phyloP scores from a whole-genome alignment of 2,329 filamentous ascomycete species.

The Amauroascus niger region DNA sequence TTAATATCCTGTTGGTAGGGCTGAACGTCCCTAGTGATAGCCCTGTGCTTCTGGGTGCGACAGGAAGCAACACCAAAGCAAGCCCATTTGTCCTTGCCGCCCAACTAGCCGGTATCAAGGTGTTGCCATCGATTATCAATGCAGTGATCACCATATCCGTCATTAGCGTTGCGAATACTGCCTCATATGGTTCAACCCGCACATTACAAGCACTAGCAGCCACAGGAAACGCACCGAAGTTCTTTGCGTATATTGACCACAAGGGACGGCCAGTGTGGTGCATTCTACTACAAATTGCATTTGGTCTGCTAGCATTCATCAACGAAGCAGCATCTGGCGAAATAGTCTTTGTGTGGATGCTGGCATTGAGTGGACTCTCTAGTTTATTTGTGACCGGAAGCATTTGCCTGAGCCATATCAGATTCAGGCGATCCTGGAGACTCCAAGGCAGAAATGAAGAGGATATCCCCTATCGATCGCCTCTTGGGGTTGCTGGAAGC shows the following conservation, averaged over 20 bases:
- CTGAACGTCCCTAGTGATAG: slow-evolving; percentile 56
- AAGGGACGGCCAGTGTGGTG: slow-evolving; percentile 52
- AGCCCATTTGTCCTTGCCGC: slow-evolving; percentile 63
- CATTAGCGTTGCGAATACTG: slow-evolving; percentile 59
- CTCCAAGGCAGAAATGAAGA: slow-evolving; percentile 48
- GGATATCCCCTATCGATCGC: slow-evolving; percentile 53
- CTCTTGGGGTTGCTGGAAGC: slow-evolving; percentile 50
- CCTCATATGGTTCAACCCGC: slow-evolving; percentile 52
- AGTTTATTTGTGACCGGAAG: slow-evolving; percentile 47
- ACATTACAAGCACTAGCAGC: slow-evolving; percentile 69
- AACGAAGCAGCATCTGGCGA: slow-evolving; percentile 54
- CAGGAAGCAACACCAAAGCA: slow-evolving; percentile 47
- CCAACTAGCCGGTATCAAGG: slow-evolving; percentile 55
- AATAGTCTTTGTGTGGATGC: slow-evolving; percentile 43
- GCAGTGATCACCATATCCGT: slow-evolving; percentile 63
- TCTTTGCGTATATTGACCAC: slow-evolving; percentile 61
- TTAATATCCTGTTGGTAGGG: slow-evolving; percentile 48
- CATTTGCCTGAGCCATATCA: slow-evolving; percentile 58
- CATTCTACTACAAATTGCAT: slow-evolving; percentile 44
- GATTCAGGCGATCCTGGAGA: slow-evolving; percentile 54
- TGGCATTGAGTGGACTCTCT: slow-evolving; percentile 35
- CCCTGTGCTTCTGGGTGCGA: slow-evolving; percentile 50
- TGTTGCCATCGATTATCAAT: slow-evolving; percentile 63
- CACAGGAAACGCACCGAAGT: slow-evolving; percentile 59
- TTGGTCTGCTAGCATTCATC: slow-evolving; percentile 55